Percentiles rank a stretch among this genome's conserved stretches.
Conservation (phyloP, 208 protist species). For the Strigomonas culicis region DNA sequence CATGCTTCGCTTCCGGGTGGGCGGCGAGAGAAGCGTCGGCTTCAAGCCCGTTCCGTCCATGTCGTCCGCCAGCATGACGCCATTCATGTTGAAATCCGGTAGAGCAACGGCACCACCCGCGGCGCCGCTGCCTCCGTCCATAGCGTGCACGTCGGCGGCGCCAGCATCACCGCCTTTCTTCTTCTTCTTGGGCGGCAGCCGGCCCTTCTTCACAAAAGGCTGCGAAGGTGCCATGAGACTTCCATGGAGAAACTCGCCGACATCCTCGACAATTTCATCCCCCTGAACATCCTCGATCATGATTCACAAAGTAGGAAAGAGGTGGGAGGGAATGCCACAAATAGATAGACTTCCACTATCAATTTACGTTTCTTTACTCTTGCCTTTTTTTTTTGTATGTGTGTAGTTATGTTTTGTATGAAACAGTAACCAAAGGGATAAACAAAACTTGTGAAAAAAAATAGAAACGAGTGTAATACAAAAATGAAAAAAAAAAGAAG, state of each 20-base stretch:
- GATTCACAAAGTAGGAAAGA: conserved; percentile 17
- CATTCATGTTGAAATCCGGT: not conserved
- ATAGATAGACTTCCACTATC: conserved; percentile 2
- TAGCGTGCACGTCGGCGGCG: not conserved
- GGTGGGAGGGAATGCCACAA: not conserved
- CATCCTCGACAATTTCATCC: conserved; percentile 26
- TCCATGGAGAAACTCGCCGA: conserved; percentile 30
- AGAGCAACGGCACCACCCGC: not conserved
- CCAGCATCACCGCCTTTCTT: not conserved
- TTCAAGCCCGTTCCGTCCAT: not conserved
- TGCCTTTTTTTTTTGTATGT: conserved; percentile 2
- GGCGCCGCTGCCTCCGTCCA: not conserved
- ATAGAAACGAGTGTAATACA: not conserved
- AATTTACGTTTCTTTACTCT: not conserved
- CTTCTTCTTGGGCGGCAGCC: conserved; percentile 21
- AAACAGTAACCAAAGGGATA: not conserved
- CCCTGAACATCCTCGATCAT: conserved; percentile 12
- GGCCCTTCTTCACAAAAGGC: conserved; percentile 11
- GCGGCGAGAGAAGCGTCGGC: not conserved
- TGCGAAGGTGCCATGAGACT: conserved; percentile 6
- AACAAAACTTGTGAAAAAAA: conserved; percentile 4
- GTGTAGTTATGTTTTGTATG: not conserved
- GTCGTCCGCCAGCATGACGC: not conserved
- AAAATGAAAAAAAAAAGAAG: conserved; percentile 9
- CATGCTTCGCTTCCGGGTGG: not conserved